Evolutionary conservation across 805 yeast species (phyloP).

Genomic region (Teunomyces panamensis): DNA sequence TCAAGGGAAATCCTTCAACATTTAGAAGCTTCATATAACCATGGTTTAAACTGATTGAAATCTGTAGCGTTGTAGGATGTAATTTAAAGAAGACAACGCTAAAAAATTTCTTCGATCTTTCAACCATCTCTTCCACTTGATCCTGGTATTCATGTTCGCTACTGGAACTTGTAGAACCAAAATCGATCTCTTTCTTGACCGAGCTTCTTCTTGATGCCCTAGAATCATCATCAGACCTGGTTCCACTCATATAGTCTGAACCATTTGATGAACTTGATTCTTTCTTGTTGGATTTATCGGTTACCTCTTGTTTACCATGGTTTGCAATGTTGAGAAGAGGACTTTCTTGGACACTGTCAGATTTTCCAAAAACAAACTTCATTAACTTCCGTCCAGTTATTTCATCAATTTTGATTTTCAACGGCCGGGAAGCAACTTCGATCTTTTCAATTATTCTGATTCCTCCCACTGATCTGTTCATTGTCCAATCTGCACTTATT

Average conservation of each 20-base stretch:
- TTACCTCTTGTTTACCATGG: conserved; percentile 7
- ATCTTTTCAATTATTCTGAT: conserved; percentile 39
- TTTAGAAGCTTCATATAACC: conserved; percentile 37
- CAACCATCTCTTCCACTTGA: conserved; percentile 58
- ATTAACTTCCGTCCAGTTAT: conserved; percentile 37
- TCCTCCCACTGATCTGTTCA: conserved; percentile 43
- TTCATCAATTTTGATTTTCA: conserved; percentile 38
- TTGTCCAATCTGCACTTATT: conserved; percentile 38
- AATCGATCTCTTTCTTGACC: not conserved
- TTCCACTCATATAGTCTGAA: conserved; percentile 11
- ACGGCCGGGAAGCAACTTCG: conserved; percentile 35
- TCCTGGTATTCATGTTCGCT: conserved; percentile 17
- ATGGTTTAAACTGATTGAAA: conserved; percentile 32
- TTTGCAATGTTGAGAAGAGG: conserved; percentile 13
- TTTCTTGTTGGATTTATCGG: conserved; percentile 7
- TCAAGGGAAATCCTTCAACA: conserved; percentile 33
- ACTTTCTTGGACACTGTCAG: conserved; percentile 21
- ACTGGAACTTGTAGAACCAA: not conserved
- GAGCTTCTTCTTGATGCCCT: not conserved
- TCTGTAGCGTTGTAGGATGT: conserved; percentile 25
- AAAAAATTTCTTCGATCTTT: conserved; percentile 69
- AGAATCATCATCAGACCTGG: conserved; percentile 7
- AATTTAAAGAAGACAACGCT: conserved; percentile 57
- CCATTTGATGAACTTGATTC: conserved; percentile 11
- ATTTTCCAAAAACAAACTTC: conserved; percentile 31